A percentile compares a stretch with the other conserved stretches of the same genome.
Conservation (phyloP, 2,329 filamentous ascomycete species). For the Chaetothyriales sp. region DNA sequence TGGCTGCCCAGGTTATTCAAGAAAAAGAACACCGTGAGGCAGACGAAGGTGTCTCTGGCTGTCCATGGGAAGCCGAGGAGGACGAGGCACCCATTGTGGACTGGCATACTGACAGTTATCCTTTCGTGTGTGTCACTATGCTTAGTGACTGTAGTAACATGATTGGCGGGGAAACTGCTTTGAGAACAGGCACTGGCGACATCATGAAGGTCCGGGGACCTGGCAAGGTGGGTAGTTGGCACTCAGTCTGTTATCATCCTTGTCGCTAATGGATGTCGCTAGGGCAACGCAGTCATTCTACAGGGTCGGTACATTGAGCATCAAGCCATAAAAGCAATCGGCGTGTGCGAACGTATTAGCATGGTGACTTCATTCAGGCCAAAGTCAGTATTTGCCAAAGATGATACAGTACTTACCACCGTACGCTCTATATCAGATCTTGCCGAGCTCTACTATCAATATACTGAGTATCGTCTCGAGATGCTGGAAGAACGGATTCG, state of each 20-base stretch:
- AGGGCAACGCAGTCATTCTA: conserved; percentile 49
- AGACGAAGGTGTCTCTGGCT: conserved; percentile 5
- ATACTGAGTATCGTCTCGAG: conserved; percentile 47
- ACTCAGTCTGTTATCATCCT: neutral
- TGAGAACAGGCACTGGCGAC: conserved; percentile 38
- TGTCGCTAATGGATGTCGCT: neutral
- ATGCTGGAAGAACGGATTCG: conserved; percentile 46
- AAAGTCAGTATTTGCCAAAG: conserved; percentile 37
- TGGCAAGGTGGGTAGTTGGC: conserved; percentile 24
- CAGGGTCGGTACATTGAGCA: conserved; percentile 57
- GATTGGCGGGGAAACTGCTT: conserved; percentile 44
- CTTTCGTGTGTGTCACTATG: conserved; percentile 40
- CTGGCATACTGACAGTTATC: conserved; percentile 39
- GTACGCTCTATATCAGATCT: conserved; percentile 46
- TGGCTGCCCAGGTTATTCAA: conserved; percentile 5
- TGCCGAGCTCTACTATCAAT: conserved; percentile 46
- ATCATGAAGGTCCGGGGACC: conserved; percentile 32
- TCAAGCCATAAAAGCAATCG: conserved; percentile 45
- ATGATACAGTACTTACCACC: conserved; percentile 47
- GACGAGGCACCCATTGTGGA: conserved; percentile 25
- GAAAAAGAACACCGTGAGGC: conserved; percentile 2
- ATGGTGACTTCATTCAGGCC: conserved; percentile 55
- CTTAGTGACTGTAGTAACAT: conserved; percentile 36
- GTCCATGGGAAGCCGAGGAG: conserved; percentile 9
- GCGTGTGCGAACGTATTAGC: conserved; percentile 48